Evolutionary conservation across 176 grass and related monocot species (phyloP).

Genomic region (Alloteropsis semialata): DNA sequence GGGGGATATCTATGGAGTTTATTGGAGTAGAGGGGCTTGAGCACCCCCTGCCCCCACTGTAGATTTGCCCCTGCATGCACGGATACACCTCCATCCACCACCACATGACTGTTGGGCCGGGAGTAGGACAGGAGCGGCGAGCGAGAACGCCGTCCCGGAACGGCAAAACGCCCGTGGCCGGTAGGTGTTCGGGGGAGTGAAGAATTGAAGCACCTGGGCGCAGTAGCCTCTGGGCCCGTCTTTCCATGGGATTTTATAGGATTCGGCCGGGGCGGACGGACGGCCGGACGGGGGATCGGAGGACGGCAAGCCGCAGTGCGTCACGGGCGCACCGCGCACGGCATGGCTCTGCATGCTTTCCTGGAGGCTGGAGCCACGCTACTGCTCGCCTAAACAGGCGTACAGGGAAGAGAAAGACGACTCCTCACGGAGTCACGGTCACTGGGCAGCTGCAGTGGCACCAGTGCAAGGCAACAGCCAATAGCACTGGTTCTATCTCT

Average conservation of each 20-base stretch:
- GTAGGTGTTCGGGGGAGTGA: neutral
- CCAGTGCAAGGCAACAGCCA: neutral
- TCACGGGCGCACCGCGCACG: neutral
- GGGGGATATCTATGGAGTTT: too few relatives aligned
- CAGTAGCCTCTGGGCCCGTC: too few relatives aligned
- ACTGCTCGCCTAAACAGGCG: neutral
- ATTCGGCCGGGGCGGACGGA: neutral
- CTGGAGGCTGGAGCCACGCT: neutral
- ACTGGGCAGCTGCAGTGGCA: neutral
- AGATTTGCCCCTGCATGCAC: too few relatives aligned
- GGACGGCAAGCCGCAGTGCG: neutral
- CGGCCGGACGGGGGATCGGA: too few relatives aligned
- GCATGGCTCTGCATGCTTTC: neutral
- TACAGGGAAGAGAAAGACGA: slow-evolving; percentile 6
- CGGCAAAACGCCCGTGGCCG: slow-evolving; percentile 9
- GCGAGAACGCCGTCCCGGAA: neutral
- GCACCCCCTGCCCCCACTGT: too few relatives aligned
- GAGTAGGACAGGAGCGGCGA: neutral
- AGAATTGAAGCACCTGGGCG: neutral
- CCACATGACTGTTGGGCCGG: neutral
- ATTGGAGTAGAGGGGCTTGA: too few relatives aligned
- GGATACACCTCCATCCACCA: too few relatives aligned
- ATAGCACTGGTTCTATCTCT: too few relatives aligned
- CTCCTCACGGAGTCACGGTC: neutral
- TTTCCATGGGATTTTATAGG: slow-evolving; percentile 26